phyloP scores from a whole-genome alignment of 2,329 filamentous ascomycete genomes.

The Sporothrix brasiliensis region DNA sequence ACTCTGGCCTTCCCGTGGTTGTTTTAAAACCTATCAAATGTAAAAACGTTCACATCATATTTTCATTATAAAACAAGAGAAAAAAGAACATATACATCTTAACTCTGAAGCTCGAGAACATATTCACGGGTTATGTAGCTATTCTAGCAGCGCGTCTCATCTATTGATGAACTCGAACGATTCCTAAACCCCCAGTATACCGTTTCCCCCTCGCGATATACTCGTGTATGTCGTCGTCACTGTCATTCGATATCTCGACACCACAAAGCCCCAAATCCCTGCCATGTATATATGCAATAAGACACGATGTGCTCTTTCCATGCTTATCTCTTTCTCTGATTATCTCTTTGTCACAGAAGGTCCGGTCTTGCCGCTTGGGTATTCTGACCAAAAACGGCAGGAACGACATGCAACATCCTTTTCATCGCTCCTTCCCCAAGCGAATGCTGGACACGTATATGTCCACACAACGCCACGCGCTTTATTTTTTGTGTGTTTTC shows the following conservation, averaged over 20 bases:
- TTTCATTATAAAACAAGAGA: no score
- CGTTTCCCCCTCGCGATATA: background rate
- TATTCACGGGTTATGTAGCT: no score
- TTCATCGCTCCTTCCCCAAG: constrained; percentile 15
- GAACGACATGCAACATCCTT: background rate
- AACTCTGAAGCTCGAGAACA: no score
- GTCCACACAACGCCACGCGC: background rate
- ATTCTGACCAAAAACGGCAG: background rate
- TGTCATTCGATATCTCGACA: background rate
- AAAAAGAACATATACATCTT: no score
- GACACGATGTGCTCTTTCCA: background rate
- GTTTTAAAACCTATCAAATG: no score
- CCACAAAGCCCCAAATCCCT: background rate
- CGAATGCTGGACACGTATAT: background rate
- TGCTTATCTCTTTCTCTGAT: background rate
- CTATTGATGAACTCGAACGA: no score
- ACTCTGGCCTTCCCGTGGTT: no score
- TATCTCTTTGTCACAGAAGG: background rate
- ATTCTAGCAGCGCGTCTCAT: no score
- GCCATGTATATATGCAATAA: background rate
- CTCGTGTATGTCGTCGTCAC: background rate
- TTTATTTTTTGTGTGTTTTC: constrained; percentile 1
- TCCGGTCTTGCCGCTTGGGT: background rate
- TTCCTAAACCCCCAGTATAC: no score
- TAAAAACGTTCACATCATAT: no score